These are phyloP conservation scores for Macrolepiota fuliginosa DNA, from an alignment of 768 basidiomycete species.

Conservation along the genomic window DNA sequence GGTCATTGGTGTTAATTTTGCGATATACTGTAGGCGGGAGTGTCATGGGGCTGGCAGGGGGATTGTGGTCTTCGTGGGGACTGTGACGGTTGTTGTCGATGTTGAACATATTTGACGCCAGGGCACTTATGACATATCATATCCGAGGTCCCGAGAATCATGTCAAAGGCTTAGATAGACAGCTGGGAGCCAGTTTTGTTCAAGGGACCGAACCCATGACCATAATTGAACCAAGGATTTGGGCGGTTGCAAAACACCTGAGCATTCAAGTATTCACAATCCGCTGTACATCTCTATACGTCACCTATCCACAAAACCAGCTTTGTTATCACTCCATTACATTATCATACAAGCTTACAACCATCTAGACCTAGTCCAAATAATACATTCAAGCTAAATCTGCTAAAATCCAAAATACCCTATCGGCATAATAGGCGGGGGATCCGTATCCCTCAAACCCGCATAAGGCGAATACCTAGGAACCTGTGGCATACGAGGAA, in stretches of 20 bases:
- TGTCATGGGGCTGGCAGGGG: background rate
- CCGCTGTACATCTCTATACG: too few relatives aligned
- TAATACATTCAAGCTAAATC: constrained; percentile 34
- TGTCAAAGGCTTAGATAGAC: too few relatives aligned
- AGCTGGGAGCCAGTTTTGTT: too few relatives aligned
- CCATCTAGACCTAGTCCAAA: background rate
- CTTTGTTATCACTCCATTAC: background rate
- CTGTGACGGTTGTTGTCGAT: background rate
- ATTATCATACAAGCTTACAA: background rate
- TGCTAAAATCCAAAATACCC: constrained; percentile 17
- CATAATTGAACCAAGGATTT: too few relatives aligned
- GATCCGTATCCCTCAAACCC: background rate
- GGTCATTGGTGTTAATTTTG: background rate
- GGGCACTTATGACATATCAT: background rate
- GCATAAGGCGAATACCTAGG: background rate
- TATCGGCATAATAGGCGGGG: background rate
- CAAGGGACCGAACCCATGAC: too few relatives aligned
- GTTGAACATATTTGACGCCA: background rate
- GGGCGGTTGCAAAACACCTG: too few relatives aligned
- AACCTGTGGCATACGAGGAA: background rate
- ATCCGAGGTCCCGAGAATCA: too few relatives aligned
- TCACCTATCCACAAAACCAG: too few relatives aligned
- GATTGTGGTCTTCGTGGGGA: background rate
- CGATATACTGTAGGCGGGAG: background rate
- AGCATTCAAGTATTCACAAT: too few relatives aligned